Evolutionary conservation across 495 filamentous ascomycete genomes (phyloP).

Genomic region (Penicillium flavigenum): DNA sequence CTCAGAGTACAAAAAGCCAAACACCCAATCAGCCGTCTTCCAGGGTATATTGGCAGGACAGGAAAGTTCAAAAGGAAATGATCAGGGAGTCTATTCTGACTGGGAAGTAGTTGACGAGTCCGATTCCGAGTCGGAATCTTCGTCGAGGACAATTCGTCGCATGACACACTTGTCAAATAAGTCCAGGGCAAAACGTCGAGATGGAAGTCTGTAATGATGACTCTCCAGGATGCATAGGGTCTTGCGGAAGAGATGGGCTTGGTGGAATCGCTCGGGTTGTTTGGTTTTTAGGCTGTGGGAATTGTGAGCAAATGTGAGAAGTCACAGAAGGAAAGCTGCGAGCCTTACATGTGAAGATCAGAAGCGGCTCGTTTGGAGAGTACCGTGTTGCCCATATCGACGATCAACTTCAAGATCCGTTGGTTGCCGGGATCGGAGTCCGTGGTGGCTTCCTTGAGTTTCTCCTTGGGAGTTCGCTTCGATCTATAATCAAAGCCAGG

Average conservation of each 20-base stretch:
- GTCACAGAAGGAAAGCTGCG: neutral
- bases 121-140: conserved; percentile 52
- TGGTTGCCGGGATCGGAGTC: conserved; percentile 68
- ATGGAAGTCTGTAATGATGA: conserved; percentile 81
- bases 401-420: conserved; percentile 72
- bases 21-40: conserved; percentile 6
- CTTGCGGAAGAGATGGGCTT: conserved; percentile 74
- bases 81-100: conserved; percentile 26
- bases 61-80: neutral
- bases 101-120: conserved; percentile 28
- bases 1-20: conserved; percentile 10
- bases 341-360: conserved; percentile 61
- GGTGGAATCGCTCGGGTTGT: conserved; percentile 68
- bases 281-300: conserved; percentile 60
- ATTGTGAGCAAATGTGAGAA: conserved; percentile 14
- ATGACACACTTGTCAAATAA: conserved; percentile 89
- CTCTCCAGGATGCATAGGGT: conserved; percentile 83
- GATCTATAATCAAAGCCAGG: conserved; percentile 34
- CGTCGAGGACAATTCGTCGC: conserved; percentile 71
- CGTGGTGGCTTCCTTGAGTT: conserved; percentile 46
- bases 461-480: conserved; percentile 42
- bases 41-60: conserved; percentile 14
- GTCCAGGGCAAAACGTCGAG: conserved; percentile 85
- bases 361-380: conserved; percentile 72
- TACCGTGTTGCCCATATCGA: conserved; percentile 88